Evolutionary conservation across 192 early-diverging fungal genomes (phyloP).

Genomic region (Coemansia sp.): DNA sequence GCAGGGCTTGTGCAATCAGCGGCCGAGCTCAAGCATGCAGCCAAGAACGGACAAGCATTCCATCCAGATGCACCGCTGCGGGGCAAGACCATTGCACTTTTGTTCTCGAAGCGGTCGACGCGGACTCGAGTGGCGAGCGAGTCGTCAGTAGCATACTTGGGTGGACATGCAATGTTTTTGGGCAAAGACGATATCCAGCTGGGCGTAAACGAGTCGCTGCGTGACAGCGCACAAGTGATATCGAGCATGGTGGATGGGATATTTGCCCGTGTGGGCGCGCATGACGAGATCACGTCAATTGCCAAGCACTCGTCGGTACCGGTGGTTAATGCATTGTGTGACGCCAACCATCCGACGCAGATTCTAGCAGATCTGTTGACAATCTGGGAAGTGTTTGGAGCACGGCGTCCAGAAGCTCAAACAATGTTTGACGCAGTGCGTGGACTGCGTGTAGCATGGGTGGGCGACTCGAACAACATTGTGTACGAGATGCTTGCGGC

Average conservation of each 20-base stretch:
- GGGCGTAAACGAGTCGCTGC: conserved; percentile 90
- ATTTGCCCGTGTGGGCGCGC: conserved; percentile 88
- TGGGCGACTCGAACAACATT: conserved; percentile 99
- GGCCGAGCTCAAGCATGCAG: conserved; percentile 74
- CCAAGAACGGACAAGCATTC: conserved; percentile 59
- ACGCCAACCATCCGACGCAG: conserved; percentile 95
- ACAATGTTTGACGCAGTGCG: conserved; percentile 53
- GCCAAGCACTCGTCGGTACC: conserved; percentile 87
- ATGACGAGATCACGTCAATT: conserved; percentile 85
- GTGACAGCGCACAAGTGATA: conserved; percentile 89
- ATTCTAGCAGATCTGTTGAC: conserved; percentile 95
- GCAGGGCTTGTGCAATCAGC: conserved; percentile 74
- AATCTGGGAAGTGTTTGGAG: conserved; percentile 73
- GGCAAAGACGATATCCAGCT: conserved; percentile 95
- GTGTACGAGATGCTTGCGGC: conserved; percentile 86
- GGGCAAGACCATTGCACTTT: conserved; percentile 86
- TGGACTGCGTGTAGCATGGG: conserved; percentile 89
- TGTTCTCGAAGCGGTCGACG: conserved; percentile 96
- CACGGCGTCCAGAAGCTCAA: conserved; percentile 18
- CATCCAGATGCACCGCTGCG: conserved; percentile 60
- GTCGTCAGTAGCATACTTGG: conserved; percentile 84
- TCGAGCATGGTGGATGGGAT: conserved; percentile 95
- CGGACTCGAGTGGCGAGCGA: conserved; percentile 96
- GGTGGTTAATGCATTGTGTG: conserved; percentile 94
- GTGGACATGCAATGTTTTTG: conserved; percentile 95